A percentile compares a stretch with the other conserved stretches of the same genome.
Conservation (phyloP, 1,284 basidiomycete species). For the Sanguinoderma infundibulare region DNA sequence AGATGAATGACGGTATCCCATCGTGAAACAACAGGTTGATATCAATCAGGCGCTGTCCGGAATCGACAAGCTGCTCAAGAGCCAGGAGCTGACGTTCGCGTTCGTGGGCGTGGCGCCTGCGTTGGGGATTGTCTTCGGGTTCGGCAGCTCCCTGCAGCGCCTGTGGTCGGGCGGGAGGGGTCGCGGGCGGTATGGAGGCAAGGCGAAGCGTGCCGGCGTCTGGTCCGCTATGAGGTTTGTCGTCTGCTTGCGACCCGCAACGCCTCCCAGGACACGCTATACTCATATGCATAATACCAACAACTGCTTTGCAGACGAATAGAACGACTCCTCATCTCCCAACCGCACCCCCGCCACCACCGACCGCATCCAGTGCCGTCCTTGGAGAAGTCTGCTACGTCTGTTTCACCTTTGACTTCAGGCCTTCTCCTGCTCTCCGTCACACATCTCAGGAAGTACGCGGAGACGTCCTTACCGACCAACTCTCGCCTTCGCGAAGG, state of each 20-base stretch:
- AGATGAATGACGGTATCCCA: not conserved
- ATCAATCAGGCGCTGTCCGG: slow-evolving; percentile 86
- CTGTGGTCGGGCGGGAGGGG: slow-evolving; percentile 54
- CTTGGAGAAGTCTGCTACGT: slow-evolving; percentile 12
- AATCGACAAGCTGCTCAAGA: slow-evolving; percentile 92
- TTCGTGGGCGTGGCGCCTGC: slow-evolving; percentile 97
- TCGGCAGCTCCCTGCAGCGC: slow-evolving; percentile 56
- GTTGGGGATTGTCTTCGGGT: slow-evolving; percentile 79
- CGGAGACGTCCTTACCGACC: slow-evolving; percentile 54
- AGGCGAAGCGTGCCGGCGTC: slow-evolving; percentile 47
- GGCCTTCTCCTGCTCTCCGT: slow-evolving; percentile 79
- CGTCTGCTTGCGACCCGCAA: not conserved
- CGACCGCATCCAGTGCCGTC: slow-evolving; percentile 5
- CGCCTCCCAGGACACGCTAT: not conserved
- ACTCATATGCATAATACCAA: not conserved
- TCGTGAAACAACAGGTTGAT: slow-evolving; percentile 69
- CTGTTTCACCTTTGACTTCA: slow-evolving; percentile 61
- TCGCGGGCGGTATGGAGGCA: slow-evolving; percentile 57
- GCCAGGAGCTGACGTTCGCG: slow-evolving; percentile 96
- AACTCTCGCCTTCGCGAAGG: slow-evolving; percentile 69
- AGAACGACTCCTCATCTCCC: slow-evolving; percentile 70
- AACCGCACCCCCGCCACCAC: slow-evolving; percentile 29
- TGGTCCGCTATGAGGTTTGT: slow-evolving; percentile 71
- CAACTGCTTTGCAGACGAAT: slow-evolving; percentile 55
- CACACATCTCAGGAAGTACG: slow-evolving; percentile 68